Evolutionary conservation across 2,329 filamentous ascomycete genomes (phyloP).

Genomic region (Fusarium poae): DNA sequence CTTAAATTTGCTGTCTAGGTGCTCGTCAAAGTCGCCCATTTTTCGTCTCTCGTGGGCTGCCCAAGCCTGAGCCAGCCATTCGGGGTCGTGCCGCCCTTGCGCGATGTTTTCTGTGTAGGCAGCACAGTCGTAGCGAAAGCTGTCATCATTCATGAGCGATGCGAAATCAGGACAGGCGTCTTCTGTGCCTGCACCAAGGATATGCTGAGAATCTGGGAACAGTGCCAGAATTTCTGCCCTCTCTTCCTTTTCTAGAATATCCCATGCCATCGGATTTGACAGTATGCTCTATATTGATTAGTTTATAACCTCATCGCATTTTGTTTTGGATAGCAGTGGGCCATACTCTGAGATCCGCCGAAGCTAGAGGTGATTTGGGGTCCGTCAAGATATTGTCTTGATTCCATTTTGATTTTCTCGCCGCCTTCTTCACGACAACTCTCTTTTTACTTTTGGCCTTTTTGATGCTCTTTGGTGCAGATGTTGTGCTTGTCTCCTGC

Average conservation of each 20-base stretch:
- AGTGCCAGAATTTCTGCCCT: conserved; percentile 55
- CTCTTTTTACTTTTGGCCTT: conserved; percentile 44
- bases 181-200: conserved; percentile 54
- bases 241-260: conserved; percentile 52
- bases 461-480: neutral
- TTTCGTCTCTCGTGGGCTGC: conserved; percentile 63
- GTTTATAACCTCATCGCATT: neutral
- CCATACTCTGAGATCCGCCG: conserved; percentile 55
- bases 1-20: conserved; percentile 60
- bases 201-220: conserved; percentile 56
- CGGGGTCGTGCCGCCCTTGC: conserved; percentile 63
- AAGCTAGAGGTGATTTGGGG: conserved; percentile 56
- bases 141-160: conserved; percentile 61
- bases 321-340: neutral
- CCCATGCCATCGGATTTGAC: conserved; percentile 57
- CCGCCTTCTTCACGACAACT: conserved; percentile 40
- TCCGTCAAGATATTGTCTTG: conserved; percentile 54
- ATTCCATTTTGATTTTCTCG: conserved; percentile 55
- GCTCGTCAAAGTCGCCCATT: conserved; percentile 64
- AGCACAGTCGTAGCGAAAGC: conserved; percentile 62
- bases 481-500: conserved; percentile 11
- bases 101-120: conserved; percentile 61
- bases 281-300: conserved; percentile 52
- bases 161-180: conserved; percentile 58
- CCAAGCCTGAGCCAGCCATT: conserved; percentile 67